phyloP scores from a whole-genome alignment of 208 protist species.

The Trypanosomatidae sp. region DNA sequence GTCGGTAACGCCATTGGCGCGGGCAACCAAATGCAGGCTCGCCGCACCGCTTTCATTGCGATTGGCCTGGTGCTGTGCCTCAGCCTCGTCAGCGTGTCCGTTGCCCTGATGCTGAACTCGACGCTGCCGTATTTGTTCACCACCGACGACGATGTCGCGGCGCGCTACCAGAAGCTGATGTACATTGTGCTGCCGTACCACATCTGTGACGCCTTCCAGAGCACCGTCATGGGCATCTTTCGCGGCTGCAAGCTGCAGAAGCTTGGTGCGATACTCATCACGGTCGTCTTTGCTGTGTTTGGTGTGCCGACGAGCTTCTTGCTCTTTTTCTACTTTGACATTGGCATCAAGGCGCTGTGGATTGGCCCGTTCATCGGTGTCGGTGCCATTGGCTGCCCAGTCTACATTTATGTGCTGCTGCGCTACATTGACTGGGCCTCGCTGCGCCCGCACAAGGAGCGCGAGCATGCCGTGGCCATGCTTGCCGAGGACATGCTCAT shows the following conservation, averaged over 20 bases:
- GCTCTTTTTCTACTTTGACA: conserved; percentile 65
- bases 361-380: conserved; percentile 57
- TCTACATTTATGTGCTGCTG: conserved; percentile 56
- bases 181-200: conserved; percentile 63
- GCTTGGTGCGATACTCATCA: conserved; percentile 48
- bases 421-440: conserved; percentile 60
- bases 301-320: conserved; percentile 51
- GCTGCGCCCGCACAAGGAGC: conserved; percentile 40
- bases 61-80: conserved; percentile 35
- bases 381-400: conserved; percentile 17
- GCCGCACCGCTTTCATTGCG: conserved; percentile 42
- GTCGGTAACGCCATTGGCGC: conserved; percentile 72
- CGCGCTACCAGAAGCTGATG: conserved; percentile 41
- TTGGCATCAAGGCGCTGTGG: conserved; percentile 59
- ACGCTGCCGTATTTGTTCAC: conserved; percentile 58
- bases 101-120: conserved; percentile 27
- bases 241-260: conserved; percentile 65
- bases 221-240: conserved; percentile 61
- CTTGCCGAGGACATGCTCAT: no score
- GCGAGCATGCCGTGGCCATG: no score
- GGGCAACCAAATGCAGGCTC: conserved; percentile 42
- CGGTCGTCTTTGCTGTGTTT: conserved; percentile 37
- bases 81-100: conserved; percentile 17
- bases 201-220: conserved; percentile 70
- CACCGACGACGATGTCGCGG: conserved; percentile 16